Percentiles rank a stretch among this genome's conserved stretches.
These are phyloP conservation scores for Gelatoporia subvermispora DNA, from an alignment of 768 basidiomycete genomes.

Conservation along the genomic window DNA sequence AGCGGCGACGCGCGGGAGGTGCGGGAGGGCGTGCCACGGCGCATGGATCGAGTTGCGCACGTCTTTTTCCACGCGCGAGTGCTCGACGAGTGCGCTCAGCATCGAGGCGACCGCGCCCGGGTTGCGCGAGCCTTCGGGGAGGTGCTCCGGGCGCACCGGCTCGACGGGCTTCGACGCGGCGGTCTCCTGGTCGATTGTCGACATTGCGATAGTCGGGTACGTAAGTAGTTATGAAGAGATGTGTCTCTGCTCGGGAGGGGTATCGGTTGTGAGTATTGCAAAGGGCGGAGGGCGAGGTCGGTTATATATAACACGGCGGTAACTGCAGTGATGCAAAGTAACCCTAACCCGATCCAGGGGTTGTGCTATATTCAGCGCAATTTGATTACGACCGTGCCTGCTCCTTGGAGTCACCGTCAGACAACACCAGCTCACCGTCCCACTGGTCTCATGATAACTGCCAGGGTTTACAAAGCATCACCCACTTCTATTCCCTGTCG, in stretches of 20 bases:
- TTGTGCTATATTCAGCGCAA: too few species aligned
- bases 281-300: background rate
- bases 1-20: slow-evolving; percentile 37
- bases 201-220: slow-evolving; percentile 9
- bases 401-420: too few species aligned
- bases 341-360: too few species aligned
- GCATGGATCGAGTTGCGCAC: slow-evolving; percentile 28
- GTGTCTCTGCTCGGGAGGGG: too few species aligned
- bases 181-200: slow-evolving; percentile 10
- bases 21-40: slow-evolving; percentile 23
- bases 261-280: too few species aligned
- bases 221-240: too few species aligned
- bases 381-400: too few species aligned
- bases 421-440: too few species aligned
- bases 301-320: background rate
- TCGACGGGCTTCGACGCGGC: slow-evolving; percentile 23
- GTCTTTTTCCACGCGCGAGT: slow-evolving; percentile 26
- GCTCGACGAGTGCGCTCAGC: slow-evolving; percentile 32
- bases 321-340: background rate
- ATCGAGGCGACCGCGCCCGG: slow-evolving; percentile 23
- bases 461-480: too few species aligned
- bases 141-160: slow-evolving; percentile 27
- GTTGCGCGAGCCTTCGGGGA: slow-evolving; percentile 24
- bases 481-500: too few species aligned
- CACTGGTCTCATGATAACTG: too few species aligned